These are phyloP conservation scores for Millerago galiae DNA, from an alignment of 805 yeast species.

Conservation along the genomic window DNA sequence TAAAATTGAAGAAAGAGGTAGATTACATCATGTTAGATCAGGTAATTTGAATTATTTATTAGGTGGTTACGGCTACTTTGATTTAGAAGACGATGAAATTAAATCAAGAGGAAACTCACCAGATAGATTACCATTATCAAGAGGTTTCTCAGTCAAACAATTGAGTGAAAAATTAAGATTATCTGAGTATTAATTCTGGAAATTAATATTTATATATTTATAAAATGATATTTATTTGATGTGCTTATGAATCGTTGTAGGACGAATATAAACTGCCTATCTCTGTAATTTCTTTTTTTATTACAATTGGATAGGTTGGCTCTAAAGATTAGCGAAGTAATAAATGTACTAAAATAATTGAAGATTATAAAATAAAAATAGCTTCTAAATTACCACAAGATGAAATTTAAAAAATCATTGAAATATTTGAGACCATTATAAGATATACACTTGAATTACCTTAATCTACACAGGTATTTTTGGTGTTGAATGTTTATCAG, in stretches of 20 bases:
- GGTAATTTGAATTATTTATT: conserved; percentile 37
- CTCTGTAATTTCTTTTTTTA: too few species aligned
- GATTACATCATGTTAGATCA: conserved; percentile 23
- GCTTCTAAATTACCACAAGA: too few species aligned
- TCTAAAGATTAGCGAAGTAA: too few species aligned
- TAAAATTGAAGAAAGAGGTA: conserved; percentile 20
- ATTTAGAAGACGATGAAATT: conserved; percentile 55
- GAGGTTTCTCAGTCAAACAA: conserved; percentile 21
- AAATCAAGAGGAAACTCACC: conserved; percentile 36
- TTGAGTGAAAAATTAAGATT: conserved; percentile 24
- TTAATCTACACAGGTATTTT: too few species aligned
- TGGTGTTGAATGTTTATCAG: too few species aligned
- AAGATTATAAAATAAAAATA: too few species aligned
- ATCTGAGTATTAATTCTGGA: conserved; percentile 20
- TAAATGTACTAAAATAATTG: too few species aligned
- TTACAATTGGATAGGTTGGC: too few species aligned
- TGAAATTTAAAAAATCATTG: too few species aligned
- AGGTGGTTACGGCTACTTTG: conserved; percentile 88
- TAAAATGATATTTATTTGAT: background rate
- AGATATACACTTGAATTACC: too few species aligned
- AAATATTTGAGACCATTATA: too few species aligned
- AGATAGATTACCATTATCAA: conserved; percentile 17
- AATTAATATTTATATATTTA: background rate
- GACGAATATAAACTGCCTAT: too few species aligned
- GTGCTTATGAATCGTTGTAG: background rate